phyloP scores from a whole-genome alignment of 2,329 filamentous ascomycete species.

The Aureobasidium sp. region DNA sequence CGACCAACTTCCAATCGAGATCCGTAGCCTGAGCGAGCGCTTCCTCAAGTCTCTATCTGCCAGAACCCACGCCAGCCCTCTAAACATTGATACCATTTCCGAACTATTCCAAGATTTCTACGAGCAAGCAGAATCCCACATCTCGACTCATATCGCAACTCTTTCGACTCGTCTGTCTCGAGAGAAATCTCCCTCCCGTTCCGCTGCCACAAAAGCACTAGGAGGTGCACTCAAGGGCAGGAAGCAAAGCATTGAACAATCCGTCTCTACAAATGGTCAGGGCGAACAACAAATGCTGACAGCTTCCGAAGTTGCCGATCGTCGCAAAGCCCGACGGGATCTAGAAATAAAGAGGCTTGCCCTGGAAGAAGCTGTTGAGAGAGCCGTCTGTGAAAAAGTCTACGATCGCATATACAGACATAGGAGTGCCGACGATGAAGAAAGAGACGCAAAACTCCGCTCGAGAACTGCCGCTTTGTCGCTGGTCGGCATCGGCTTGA shows the following conservation, averaged over 20 bases:
- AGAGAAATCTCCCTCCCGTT: slow-evolving; percentile 53
- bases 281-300: slow-evolving; percentile 85
- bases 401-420: slow-evolving; percentile 90
- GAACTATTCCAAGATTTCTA: slow-evolving; percentile 96
- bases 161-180: slow-evolving; percentile 69
- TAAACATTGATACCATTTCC: slow-evolving; percentile 74
- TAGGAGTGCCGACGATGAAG: slow-evolving; percentile 84
- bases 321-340: slow-evolving; percentile 68
- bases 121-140: slow-evolving; percentile 67
- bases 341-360: slow-evolving; percentile 70
- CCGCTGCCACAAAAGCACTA: slow-evolving; percentile 51
- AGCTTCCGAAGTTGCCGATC: slow-evolving; percentile 70
- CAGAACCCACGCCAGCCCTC: slow-evolving; percentile 77
- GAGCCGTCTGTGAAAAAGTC: slow-evolving; percentile 46
- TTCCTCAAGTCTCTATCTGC: slow-evolving; percentile 87
- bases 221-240: slow-evolving; percentile 43
- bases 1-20: slow-evolving; percentile 88
- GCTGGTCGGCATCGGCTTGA: slow-evolving; percentile 83
- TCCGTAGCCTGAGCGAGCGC: slow-evolving; percentile 81
- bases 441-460: slow-evolving; percentile 85
- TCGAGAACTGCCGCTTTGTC: slow-evolving; percentile 88
- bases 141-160: slow-evolving; percentile 77
- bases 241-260: slow-evolving; percentile 33
- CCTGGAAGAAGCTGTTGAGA: slow-evolving; percentile 87
- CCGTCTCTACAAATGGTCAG: slow-evolving; percentile 33